Percentiles rank a stretch among this genome's conserved stretches.
Evolutionary conservation across 1,139 yeast genomes (phyloP).

Genomic region (Sugiyamaella pinicola): DNA sequence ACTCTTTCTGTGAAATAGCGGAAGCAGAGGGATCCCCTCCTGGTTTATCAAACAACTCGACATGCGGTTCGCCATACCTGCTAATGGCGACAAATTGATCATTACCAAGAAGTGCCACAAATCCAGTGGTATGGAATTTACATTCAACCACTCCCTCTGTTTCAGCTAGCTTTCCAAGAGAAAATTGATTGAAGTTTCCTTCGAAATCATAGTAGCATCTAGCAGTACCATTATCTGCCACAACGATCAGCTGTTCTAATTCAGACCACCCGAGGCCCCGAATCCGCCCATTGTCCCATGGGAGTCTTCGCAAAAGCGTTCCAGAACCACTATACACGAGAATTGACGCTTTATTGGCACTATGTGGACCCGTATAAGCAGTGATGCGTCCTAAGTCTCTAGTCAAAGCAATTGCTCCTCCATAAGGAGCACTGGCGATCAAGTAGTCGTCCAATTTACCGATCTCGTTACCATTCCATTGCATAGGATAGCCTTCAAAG

Average conservation of each 20-base stretch:
- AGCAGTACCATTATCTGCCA: slow-evolving; percentile 60
- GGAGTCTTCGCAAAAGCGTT: slow-evolving; percentile 49
- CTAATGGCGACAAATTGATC: slow-evolving; percentile 44
- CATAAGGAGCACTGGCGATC: slow-evolving; percentile 49
- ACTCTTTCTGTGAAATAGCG: no score
- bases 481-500: slow-evolving; percentile 42
- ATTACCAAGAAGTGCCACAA: slow-evolving; percentile 44
- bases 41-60: slow-evolving; percentile 30
- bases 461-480: slow-evolving; percentile 36
- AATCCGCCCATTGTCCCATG: slow-evolving; percentile 53
- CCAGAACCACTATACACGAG: slow-evolving; percentile 61
- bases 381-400: slow-evolving; percentile 34
- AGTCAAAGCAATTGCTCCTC: slow-evolving; percentile 50
- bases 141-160: slow-evolving; percentile 45
- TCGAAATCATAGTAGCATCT: slow-evolving; percentile 70
- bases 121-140: slow-evolving; percentile 44
- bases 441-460: slow-evolving; percentile 38
- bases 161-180: slow-evolving; percentile 46
- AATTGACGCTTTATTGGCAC: slow-evolving; percentile 36
- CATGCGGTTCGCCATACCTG: slow-evolving; percentile 40
- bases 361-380: slow-evolving; percentile 31
- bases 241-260: slow-evolving; percentile 62
- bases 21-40: no score
- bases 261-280: slow-evolving; percentile 59
- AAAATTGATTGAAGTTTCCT: slow-evolving; percentile 62